Conservation (phyloP, 495 filamentous ascomycete genomes). For the Symbiotaphrina buchneri region DNA sequence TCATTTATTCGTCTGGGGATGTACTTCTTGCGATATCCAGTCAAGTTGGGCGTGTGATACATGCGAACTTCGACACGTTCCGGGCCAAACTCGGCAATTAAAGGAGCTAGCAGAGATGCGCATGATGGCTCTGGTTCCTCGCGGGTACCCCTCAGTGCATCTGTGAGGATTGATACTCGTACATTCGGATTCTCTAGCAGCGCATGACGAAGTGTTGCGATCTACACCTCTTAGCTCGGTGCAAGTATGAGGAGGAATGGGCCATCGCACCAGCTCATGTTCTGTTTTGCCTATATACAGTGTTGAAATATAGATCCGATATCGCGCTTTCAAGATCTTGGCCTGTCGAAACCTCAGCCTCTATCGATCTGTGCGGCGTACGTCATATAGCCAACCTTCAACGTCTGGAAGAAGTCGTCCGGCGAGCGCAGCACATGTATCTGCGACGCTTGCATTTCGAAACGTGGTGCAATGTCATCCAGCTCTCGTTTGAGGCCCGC, state of each 20-base stretch:
- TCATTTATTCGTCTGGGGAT: conserved; percentile 87
- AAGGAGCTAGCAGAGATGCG: conserved; percentile 67
- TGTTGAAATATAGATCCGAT: conserved; percentile 74
- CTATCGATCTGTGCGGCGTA: conserved; percentile 1
- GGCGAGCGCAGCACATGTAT: conserved; percentile 63
- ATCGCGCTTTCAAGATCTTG: conserved; percentile 60
- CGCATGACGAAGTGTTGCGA: conserved; percentile 54
- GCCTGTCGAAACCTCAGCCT: conserved; percentile 18
- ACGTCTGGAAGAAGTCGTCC: conserved; percentile 60
- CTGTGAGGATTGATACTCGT: conserved; percentile 78
- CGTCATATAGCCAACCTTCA: conserved; percentile 39
- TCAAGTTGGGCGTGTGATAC: conserved; percentile 95
- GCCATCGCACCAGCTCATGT: conserved; percentile 44
- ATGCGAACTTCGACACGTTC: conserved; percentile 84
- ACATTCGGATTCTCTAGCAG: conserved; percentile 52
- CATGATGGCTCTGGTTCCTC: conserved; percentile 75
- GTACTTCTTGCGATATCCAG: conserved; percentile 58
- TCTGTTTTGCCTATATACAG: conserved; percentile 93
- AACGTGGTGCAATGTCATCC: conserved; percentile 72
- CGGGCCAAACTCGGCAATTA: conserved; percentile 62
- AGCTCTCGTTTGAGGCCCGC: conserved; percentile 56
- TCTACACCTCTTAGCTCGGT: conserved; percentile 18
- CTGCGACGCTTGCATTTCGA: conserved; percentile 62
- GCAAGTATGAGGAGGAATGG: conserved; percentile 1
- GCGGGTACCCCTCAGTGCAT: conserved; percentile 75